phyloP scores from a whole-genome alignment of 2,329 filamentous ascomycete species.

The Trichophyton rubrum region DNA sequence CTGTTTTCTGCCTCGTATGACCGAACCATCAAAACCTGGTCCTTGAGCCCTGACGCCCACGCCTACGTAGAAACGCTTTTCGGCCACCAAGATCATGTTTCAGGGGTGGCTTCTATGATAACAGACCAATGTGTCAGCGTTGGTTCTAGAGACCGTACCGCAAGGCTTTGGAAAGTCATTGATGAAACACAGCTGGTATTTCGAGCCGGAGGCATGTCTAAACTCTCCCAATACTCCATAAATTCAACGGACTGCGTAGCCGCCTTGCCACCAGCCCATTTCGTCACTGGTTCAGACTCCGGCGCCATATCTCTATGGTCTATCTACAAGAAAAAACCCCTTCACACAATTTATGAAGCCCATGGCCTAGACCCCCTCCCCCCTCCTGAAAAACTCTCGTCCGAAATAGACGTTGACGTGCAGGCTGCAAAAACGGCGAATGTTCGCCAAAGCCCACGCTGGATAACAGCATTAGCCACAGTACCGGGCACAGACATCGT shows the following conservation, averaged over 20 bases:
- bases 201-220: constrained; percentile 52
- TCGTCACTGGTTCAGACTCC: constrained; percentile 89
- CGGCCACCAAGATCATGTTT: constrained; percentile 83
- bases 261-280: constrained; percentile 79
- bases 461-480: constrained; percentile 77
- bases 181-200: constrained; percentile 95
- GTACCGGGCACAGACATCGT: constrained; percentile 86
- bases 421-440: constrained; percentile 32
- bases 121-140: constrained; percentile 86
- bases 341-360: constrained; percentile 65
- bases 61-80: constrained; percentile 94
- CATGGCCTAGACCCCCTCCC: constrained; percentile 73
- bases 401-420: constrained; percentile 53
- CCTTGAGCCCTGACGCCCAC: constrained; percentile 60
- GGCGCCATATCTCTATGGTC: constrained; percentile 80
- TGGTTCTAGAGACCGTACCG: constrained; percentile 80
- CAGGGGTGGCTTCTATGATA: constrained; percentile 69
- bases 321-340: constrained; percentile 84
- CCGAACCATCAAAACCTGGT: constrained; percentile 92
- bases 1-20: constrained; percentile 85
- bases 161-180: constrained; percentile 86
- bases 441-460: constrained; percentile 56
- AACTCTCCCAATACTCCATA: constrained; percentile 46
- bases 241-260: constrained; percentile 87
- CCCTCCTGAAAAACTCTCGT: constrained; percentile 55